Evolutionary conservation across 176 grass and related monocot genomes (phyloP), one percentile per base, ranked within the genome.

Genomic region (Cocos nucifera): DNA sequence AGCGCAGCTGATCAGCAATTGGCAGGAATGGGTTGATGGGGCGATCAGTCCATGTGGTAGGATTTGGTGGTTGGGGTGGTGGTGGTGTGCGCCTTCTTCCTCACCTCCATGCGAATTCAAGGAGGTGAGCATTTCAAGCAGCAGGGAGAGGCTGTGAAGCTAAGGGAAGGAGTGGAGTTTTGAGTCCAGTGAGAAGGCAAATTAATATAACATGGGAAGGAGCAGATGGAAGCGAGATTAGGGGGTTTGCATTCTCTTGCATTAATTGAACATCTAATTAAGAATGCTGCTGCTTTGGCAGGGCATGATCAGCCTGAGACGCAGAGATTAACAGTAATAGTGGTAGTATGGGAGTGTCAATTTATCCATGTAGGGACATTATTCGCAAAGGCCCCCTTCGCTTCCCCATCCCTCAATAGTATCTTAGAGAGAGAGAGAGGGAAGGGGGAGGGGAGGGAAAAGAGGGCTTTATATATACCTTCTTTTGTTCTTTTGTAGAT

Each of bases 291-390:
- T 86, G 88, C 87, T 73, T 78, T 92, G 84, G 88, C 79, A 98
- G 93, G 81, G 86, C 93, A 92, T 86, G 81, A 92, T 92, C 87
- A 83, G 82, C 83, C 82, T 86, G 73, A 32, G 76, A 26, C 82
- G 92, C 70, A 32, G 76, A 44, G 73, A 59, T 17, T 69, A 77
- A 69, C 64, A 73, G 67, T 65, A 63, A 56, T 44, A 12, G 2
- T 44, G 35, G 8, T 12, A 14, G 35, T 12, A 12, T 44, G 68
- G 68, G 59, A 74, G 78, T 79, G 70, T 61, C 75, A 78, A 69
- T 60, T 75, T 68, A 18, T 59, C 74, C 63, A 73, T 72, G 66
- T 83, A 81, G 83, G 69, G 70, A 74, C 72, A 90, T 75, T 88
- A 72, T 86, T 44, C 35, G 14, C 35, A 44, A 44, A 39, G 53